Evolutionary conservation across 2,329 filamentous ascomycete genomes (phyloP).

Genomic region (Penicillium hesseltinei): DNA sequence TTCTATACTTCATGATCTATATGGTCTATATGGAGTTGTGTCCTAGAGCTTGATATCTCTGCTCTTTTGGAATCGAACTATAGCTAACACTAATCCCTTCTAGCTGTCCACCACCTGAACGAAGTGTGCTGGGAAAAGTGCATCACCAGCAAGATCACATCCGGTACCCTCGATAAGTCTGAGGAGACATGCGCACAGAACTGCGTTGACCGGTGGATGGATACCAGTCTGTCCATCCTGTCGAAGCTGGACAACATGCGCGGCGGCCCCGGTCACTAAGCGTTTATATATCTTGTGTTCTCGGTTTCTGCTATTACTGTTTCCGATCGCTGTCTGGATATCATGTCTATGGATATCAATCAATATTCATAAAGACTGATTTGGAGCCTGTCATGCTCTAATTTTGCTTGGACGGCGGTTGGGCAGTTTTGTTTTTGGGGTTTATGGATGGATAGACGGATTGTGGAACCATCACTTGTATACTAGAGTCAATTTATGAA

Average conservation of each 20-base stretch:
- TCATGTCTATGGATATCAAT: not conserved
- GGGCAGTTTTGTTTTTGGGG: slow-evolving; percentile 3
- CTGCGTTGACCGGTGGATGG: slow-evolving; percentile 91
- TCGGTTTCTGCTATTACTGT: not conserved
- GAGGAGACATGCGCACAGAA: slow-evolving; percentile 86
- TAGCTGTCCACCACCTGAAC: slow-evolving; percentile 64
- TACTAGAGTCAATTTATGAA: slow-evolving; percentile 25
- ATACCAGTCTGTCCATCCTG: slow-evolving; percentile 81
- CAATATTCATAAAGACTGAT: not conserved
- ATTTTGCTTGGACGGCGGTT: not conserved
- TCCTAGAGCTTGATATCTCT: not conserved
- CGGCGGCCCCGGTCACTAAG: slow-evolving; percentile 28
- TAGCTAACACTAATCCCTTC: slow-evolving; percentile 11
- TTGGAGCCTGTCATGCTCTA: not conserved
- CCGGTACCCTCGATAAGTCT: slow-evolving; percentile 67
- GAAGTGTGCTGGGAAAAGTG: slow-evolving; percentile 96
- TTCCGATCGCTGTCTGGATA: not conserved
- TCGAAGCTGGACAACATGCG: slow-evolving; percentile 73
- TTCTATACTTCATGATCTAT: not conserved
- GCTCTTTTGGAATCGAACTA: not conserved
- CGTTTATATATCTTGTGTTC: not conserved
- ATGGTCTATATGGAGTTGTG: too few relatives aligned
- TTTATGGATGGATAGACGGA: slow-evolving; percentile 7
- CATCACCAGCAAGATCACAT: slow-evolving; percentile 70
- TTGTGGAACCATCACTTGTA: slow-evolving; percentile 19